Percentiles rank a stretch among this genome's conserved stretches.
Conservation (phyloP, 768 basidiomycete species). For the Termitomyces sp. region DNA sequence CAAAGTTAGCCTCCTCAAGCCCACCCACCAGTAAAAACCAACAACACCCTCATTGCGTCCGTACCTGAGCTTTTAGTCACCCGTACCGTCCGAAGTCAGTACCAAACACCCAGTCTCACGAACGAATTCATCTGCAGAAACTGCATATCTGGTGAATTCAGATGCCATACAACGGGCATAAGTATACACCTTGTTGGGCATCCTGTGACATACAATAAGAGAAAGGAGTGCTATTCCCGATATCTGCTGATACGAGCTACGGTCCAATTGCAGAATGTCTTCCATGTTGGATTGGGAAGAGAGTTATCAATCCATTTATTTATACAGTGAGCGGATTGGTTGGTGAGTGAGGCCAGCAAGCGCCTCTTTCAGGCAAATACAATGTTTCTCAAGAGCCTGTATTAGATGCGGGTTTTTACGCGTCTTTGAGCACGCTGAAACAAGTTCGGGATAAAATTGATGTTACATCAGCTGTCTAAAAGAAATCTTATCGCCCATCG, state of each 20-base stretch:
- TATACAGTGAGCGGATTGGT: slow-evolving; percentile 62
- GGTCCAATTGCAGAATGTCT: slow-evolving; percentile 91
- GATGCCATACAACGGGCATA: too few relatives aligned
- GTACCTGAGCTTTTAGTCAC: not conserved
- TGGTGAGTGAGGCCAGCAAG: slow-evolving; percentile 56
- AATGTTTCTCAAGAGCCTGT: slow-evolving; percentile 77
- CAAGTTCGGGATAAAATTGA: not conserved
- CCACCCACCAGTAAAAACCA: not conserved
- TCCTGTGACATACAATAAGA: slow-evolving; percentile 97
- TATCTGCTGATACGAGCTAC: slow-evolving; percentile 90
- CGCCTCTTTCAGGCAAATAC: slow-evolving; percentile 74
- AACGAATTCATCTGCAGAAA: slow-evolving; percentile 91
- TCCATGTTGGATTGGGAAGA: slow-evolving; percentile 97
- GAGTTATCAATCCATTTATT: slow-evolving; percentile 99
- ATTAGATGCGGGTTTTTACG: slow-evolving; percentile 30
- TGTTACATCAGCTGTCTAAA: not conserved
- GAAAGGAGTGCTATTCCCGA: slow-evolving; percentile 90
- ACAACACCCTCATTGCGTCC: not conserved
- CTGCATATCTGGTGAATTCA: slow-evolving; percentile 28
- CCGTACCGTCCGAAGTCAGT: slow-evolving; percentile 74
- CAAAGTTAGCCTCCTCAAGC: too few relatives aligned
- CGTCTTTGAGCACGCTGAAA: too few relatives aligned
- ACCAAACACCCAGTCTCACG: slow-evolving; percentile 95
- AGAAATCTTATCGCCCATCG: not conserved
- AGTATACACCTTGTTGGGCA: too few relatives aligned